phyloP scores from a whole-genome alignment of 192 early-diverging fungal species.

The Coemansia sp. region DNA sequence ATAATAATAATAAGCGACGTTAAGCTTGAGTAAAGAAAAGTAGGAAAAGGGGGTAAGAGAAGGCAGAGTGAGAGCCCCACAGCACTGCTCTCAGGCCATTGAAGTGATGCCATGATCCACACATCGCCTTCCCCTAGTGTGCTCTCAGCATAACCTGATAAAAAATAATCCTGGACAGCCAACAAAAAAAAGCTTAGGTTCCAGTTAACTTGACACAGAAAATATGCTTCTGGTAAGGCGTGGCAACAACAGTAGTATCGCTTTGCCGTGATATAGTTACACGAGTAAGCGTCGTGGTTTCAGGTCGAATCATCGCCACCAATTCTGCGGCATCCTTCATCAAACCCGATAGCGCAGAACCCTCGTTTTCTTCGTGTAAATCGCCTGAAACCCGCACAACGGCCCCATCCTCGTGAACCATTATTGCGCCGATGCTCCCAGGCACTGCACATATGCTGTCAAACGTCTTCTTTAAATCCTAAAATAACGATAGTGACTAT shows the following conservation, averaged over 20 bases:
- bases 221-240: slow-evolving; percentile 35
- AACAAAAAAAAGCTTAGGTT: slow-evolving; percentile 14
- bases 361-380: slow-evolving; percentile 27
- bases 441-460: slow-evolving; percentile 46
- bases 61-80: not conserved
- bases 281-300: slow-evolving; percentile 28
- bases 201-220: slow-evolving; percentile 37
- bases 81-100: not conserved
- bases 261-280: slow-evolving; percentile 35
- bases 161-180: not conserved
- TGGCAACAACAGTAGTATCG: slow-evolving; percentile 34
- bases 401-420: slow-evolving; percentile 48
- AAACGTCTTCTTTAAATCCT: slow-evolving; percentile 51
- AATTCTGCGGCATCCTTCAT: slow-evolving; percentile 48
- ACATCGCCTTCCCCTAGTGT: not conserved
- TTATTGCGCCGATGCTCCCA: slow-evolving; percentile 44
- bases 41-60: not conserved
- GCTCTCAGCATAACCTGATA: not conserved
- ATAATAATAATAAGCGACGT: not conserved
- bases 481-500: not conserved
- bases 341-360: slow-evolving; percentile 27
- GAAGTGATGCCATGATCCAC: not conserved
- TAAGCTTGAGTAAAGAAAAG: not conserved
- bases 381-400: slow-evolving; percentile 37
- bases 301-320: slow-evolving; percentile 28